Percentiles rank a stretch among this genome's conserved stretches.
phyloP scores from a whole-genome alignment of 768 basidiomycete genomes.

The Pisolithus tinctorius region DNA sequence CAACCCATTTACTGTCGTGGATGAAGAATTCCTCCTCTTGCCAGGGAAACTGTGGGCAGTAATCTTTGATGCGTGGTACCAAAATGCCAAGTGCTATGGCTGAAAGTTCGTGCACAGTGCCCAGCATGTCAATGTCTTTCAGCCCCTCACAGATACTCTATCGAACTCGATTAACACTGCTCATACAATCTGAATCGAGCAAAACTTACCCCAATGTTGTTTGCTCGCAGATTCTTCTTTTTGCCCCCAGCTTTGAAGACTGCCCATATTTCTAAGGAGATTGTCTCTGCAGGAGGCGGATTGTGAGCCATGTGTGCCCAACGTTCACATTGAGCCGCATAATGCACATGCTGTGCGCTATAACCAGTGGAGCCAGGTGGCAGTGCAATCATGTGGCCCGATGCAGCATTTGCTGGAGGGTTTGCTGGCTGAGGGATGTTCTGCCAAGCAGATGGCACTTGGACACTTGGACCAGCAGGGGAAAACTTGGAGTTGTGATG shows the following conservation, averaged over 20 bases:
- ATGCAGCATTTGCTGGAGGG: no score
- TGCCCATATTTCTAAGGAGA: background rate
- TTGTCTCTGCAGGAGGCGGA: background rate
- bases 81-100: background rate
- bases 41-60: conserved; percentile 1
- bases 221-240: background rate
- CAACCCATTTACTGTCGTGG: conserved; percentile 3
- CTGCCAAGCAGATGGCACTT: conserved; percentile 1
- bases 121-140: background rate
- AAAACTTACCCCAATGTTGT: background rate
- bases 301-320: background rate
- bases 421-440: no score
- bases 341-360: conserved; percentile 1
- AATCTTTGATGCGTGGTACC: background rate
- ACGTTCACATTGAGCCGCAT: background rate
- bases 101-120: background rate
- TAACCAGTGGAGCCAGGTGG: background rate
- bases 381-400: background rate
- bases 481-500: no score
- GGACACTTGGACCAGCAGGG: background rate
- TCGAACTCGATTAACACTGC: background rate
- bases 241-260: background rate
- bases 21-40: conserved; percentile 3
- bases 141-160: conserved; percentile 2
- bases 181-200: background rate